These are phyloP conservation scores for Candida freyschussii DNA, from an alignment of 1,139 yeast species.

Conservation along the genomic window DNA sequence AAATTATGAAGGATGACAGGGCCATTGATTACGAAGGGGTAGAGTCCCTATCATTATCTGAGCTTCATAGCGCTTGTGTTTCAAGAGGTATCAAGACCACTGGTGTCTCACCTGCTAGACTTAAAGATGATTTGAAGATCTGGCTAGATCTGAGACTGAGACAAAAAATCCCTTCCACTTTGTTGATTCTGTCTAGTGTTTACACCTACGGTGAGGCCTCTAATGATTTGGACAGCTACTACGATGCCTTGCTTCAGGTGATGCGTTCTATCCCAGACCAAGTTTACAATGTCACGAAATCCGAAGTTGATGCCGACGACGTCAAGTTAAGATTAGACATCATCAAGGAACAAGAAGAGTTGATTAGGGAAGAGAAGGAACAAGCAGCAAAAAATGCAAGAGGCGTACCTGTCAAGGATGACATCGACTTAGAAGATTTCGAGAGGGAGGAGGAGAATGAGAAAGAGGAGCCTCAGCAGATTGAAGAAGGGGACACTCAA, in stretches of 20 bases:
- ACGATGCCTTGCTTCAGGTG: conserved; percentile 87
- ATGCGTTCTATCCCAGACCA: conserved; percentile 91
- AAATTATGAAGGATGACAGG: conserved; percentile 87
- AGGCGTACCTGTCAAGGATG: conserved; percentile 61
- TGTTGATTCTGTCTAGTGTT: conserved; percentile 79
- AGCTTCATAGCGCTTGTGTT: conserved; percentile 83
- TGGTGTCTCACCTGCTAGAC: conserved; percentile 78
- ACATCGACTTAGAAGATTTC: conserved; percentile 73
- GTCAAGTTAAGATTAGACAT: conserved; percentile 84
- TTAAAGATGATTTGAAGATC: conserved; percentile 75
- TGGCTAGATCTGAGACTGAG: conserved; percentile 90
- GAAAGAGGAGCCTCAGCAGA: conserved; percentile 9
- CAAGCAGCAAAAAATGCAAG: conserved; percentile 47
- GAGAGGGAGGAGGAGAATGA: conserved; percentile 31
- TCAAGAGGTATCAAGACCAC: conserved; percentile 88
- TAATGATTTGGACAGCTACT: conserved; percentile 51
- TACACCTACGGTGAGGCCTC: conserved; percentile 79
- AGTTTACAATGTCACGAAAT: conserved; percentile 91
- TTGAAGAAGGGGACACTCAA: conserved; percentile 10
- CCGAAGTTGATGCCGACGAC: conserved; percentile 61
- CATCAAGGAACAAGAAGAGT: conserved; percentile 91
- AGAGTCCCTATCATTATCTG: conserved; percentile 72
- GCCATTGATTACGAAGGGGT: conserved; percentile 94
- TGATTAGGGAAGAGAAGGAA: conserved; percentile 83
- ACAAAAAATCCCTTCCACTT: conserved; percentile 87